phyloP scores from a whole-genome alignment of 1,139 yeast genomes.

The Nakaseomyces kungkrabaensis region DNA sequence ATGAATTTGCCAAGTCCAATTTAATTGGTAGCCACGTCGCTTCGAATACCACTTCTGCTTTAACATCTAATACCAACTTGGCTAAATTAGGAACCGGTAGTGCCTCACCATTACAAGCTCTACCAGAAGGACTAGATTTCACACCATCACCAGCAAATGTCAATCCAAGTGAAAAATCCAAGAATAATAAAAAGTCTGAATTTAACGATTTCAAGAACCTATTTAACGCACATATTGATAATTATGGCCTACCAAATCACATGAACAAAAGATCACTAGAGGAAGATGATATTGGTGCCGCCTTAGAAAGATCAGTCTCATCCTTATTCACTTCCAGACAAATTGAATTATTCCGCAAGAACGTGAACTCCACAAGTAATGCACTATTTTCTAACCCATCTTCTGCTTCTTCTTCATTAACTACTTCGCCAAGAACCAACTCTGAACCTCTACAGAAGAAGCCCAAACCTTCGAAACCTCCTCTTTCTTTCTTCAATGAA shows the following conservation, averaged over 20 bases:
- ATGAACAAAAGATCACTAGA: background rate
- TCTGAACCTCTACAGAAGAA: background rate
- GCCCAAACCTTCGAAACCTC: constrained; percentile 4
- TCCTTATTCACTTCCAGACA: constrained; percentile 48
- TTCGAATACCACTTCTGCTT: background rate
- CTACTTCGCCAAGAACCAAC: constrained; percentile 4
- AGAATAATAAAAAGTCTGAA: background rate
- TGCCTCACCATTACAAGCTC: background rate
- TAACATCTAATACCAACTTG: background rate
- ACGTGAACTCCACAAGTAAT: constrained; percentile 15
- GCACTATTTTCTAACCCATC: constrained; percentile 7
- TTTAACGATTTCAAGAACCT: constrained; percentile 2
- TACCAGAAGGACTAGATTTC: background rate
- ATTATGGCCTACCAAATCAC: constrained; percentile 1
- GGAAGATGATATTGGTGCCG: constrained; percentile 1
- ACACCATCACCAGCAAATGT: background rate
- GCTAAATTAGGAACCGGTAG: background rate
- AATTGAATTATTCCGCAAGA: constrained; percentile 45
- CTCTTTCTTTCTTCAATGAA: constrained; percentile 37
- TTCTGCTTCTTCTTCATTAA: constrained; percentile 18
- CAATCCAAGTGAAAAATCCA: background rate
- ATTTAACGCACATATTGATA: background rate
- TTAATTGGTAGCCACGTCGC: background rate
- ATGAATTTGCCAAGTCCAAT: background rate
- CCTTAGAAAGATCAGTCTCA: constrained; percentile 9